A percentile compares a stretch with the other conserved stretches of the same genome.
Evolutionary conservation across 441 rosid genomes (phyloP).

Genomic region (Adansonia rubrostipa): DNA sequence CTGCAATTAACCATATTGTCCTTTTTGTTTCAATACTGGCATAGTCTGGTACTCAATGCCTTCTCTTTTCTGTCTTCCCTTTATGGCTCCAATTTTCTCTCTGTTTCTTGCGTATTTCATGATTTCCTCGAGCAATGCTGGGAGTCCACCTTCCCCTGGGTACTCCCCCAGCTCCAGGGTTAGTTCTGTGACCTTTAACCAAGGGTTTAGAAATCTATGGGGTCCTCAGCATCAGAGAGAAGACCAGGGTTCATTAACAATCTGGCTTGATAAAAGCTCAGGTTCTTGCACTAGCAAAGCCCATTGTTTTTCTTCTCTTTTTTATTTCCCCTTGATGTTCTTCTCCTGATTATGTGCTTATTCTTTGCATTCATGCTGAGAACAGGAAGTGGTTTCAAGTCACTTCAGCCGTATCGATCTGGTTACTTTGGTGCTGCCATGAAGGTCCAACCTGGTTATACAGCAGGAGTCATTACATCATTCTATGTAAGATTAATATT

Average conservation of each 20-base stretch:
- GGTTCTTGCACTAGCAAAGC: conserved; percentile 33
- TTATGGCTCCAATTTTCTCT: conserved; percentile 38
- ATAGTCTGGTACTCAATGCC: background rate
- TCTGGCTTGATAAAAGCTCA: conserved; percentile 62
- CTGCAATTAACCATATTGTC: background rate
- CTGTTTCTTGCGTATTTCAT: conserved; percentile 32
- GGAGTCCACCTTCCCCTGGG: conserved; percentile 66
- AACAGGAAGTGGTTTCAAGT: conserved; percentile 82
- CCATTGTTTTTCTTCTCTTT: background rate
- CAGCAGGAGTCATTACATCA: conserved; percentile 75
- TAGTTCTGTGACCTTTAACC: conserved; percentile 43
- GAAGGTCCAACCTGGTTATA: conserved; percentile 65
- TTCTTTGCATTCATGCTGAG: conserved; percentile 12
- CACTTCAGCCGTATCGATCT: conserved; percentile 50
- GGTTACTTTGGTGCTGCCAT: conserved; percentile 69
- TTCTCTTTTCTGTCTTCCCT: background rate
- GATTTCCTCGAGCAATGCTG: conserved; percentile 34
- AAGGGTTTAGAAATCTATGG: conserved; percentile 58
- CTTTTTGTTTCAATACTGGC: background rate
- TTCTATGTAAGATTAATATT: conserved; percentile 46
- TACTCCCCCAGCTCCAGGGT: conserved; percentile 58
- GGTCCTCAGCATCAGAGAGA: conserved; percentile 64
- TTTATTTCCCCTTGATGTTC: background rate
- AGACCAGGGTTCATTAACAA: conserved; percentile 49
- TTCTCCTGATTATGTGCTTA: conserved; percentile 14